Evolutionary conservation across 768 basidiomycete species (phyloP).

Genomic region (Galerina sulciceps): DNA sequence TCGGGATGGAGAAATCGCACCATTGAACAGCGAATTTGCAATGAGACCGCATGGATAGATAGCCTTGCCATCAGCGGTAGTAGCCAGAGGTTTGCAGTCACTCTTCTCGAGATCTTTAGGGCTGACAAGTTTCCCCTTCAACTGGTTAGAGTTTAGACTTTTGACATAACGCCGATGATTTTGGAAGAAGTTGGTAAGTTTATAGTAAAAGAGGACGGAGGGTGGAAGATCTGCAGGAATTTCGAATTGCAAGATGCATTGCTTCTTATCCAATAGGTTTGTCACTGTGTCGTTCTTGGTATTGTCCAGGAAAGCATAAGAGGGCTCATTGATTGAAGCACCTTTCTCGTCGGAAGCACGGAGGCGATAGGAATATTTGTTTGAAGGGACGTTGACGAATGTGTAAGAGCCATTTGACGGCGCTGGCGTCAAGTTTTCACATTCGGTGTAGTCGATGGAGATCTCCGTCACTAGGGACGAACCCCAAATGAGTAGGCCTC

Average conservation of each 20-base stretch:
- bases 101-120: conserved; percentile 56
- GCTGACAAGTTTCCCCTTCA: conserved; percentile 71
- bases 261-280: conserved; percentile 46
- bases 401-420: conserved; percentile 34
- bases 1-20: conserved; percentile 40
- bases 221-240: conserved; percentile 76
- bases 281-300: conserved; percentile 47
- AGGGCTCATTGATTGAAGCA: conserved; percentile 58
- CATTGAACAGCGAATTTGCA: conserved; percentile 97
- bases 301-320: conserved; percentile 76
- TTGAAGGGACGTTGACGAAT: conserved; percentile 64
- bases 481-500: conserved; percentile 94
- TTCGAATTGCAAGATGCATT: conserved; percentile 84
- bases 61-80: conserved; percentile 50
- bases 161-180: conserved; percentile 98
- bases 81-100: conserved; percentile 89
- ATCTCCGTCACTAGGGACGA: conserved; percentile 83
- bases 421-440: conserved; percentile 67
- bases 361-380: conserved; percentile 69
- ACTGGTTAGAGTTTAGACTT: conserved; percentile 83
- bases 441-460: conserved; percentile 93
- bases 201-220: conserved; percentile 93
- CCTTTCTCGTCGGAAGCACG: conserved; percentile 58
- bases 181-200: conserved; percentile 95
- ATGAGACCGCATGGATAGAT: conserved; percentile 97